phyloP scores from a whole-genome alignment of 2,329 filamentous ascomycete species.

The Calonectria henricotiae region DNA sequence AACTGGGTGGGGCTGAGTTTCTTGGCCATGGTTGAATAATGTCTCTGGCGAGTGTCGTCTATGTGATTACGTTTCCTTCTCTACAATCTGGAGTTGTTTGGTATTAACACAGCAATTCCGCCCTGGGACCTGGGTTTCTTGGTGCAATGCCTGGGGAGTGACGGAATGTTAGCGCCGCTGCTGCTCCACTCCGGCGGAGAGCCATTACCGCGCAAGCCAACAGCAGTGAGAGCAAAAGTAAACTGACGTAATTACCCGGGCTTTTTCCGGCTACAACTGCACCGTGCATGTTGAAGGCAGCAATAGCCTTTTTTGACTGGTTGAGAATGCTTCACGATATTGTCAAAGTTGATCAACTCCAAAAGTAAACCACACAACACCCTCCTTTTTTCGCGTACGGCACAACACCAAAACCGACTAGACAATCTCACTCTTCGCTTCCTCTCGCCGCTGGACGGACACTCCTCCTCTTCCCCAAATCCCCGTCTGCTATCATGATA shows the following conservation, averaged over 20 bases:
- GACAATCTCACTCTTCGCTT: background rate
- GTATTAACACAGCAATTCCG: conserved; percentile 15
- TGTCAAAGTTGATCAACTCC: background rate
- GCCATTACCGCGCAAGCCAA: conserved; percentile 24
- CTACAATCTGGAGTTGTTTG: background rate
- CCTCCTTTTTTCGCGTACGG: background rate
- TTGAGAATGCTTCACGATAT: conserved; percentile 14
- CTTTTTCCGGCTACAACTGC: conserved; percentile 21
- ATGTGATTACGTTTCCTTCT: background rate
- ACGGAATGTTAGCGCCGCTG: conserved; percentile 35
- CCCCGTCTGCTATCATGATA: conserved; percentile 47
- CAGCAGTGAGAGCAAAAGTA: conserved; percentile 6
- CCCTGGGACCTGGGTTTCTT: background rate
- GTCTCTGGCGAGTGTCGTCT: conserved; percentile 6
- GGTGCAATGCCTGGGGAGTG: conserved; percentile 30
- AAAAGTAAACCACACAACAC: background rate
- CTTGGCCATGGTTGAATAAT: conserved; percentile 53
- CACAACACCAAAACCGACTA: background rate
- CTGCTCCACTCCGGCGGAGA: conserved; percentile 19
- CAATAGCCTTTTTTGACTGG: conserved; percentile 18
- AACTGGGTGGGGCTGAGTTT: conserved; percentile 57
- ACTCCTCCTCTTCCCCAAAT: conserved; percentile 1
- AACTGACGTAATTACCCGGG: conserved; percentile 42
- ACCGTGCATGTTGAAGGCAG: conserved; percentile 28
- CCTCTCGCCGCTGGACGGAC: conserved; percentile 24